Evolutionary conservation across 495 filamentous ascomycete genomes (phyloP).

Genomic region (Baudoinia panamericana): DNA sequence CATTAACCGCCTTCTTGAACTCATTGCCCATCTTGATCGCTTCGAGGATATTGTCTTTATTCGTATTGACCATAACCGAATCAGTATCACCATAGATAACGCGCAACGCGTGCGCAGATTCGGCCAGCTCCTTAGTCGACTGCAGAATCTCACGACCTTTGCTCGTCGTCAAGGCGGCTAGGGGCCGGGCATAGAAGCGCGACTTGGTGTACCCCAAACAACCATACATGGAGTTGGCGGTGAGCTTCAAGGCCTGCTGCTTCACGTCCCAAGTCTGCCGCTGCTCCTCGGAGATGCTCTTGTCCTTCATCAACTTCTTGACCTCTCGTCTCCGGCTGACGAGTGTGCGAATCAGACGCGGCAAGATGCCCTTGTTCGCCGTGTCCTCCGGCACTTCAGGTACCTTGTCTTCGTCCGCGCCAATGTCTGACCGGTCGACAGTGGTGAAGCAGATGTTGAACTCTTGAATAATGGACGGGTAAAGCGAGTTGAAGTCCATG

Average conservation of each 20-base stretch:
- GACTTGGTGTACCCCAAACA: conserved; percentile 93
- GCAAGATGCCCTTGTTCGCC: conserved; percentile 67
- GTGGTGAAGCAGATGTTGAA: conserved; percentile 99
- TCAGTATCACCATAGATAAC: conserved; percentile 99
- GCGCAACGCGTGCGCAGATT: conserved; percentile 63
- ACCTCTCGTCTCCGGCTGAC: conserved; percentile 80
- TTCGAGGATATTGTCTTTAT: conserved; percentile 82
- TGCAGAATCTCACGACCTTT: conserved; percentile 96
- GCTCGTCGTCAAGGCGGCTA: conserved; percentile 90
- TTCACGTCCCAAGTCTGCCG: conserved; percentile 96
- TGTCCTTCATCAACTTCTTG: conserved; percentile 93
- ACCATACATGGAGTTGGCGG: conserved; percentile 98
- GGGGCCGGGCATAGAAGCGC: conserved; percentile 87
- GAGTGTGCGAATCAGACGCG: conserved; percentile 76
- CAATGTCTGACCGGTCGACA: conserved; percentile 58
- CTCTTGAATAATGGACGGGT: conserved; percentile 97
- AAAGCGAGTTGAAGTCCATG: conserved; percentile 99
- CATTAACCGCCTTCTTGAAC: conserved; percentile 71
- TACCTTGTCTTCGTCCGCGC: conserved; percentile 68
- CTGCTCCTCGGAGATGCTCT: conserved; percentile 69
- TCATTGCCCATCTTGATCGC: conserved; percentile 78
- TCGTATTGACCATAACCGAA: conserved; percentile 99
- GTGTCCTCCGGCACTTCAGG: conserved; percentile 49
- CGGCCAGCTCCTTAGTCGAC: conserved; percentile 87
- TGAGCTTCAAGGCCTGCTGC: conserved; percentile 89